phyloP scores from a whole-genome alignment of 257 asterid species.

The Solanum bulbocastanum region DNA sequence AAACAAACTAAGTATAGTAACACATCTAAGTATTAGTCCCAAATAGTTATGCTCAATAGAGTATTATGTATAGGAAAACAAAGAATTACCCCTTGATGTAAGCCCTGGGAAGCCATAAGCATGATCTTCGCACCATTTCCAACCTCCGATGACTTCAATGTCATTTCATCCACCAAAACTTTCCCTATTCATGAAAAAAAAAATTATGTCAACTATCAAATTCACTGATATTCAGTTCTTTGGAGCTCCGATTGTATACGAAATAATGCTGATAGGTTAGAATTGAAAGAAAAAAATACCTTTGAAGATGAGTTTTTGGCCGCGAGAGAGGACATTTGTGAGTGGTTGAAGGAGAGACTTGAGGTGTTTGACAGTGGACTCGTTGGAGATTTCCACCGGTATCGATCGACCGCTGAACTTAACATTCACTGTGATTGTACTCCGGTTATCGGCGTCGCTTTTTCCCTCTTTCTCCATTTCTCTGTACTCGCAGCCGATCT shows the following conservation, averaged over 20 bases:
- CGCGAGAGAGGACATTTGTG: conserved; percentile 90
- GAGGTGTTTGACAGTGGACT: conserved; percentile 53
- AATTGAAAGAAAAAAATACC: conserved; percentile 20
- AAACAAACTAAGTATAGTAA: background rate
- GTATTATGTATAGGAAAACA: background rate
- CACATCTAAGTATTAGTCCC: background rate
- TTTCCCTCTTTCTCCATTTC: conserved; percentile 4
- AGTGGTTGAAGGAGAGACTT: conserved; percentile 57
- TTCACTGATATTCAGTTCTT: background rate
- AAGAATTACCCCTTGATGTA: conserved; percentile 81
- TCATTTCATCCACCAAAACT: conserved; percentile 44
- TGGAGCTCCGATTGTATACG: background rate
- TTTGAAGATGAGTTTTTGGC: conserved; percentile 87
- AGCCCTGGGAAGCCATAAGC: conserved; percentile 90
- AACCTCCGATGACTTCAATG: conserved; percentile 47
- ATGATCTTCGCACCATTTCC: conserved; percentile 62
- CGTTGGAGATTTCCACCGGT: conserved; percentile 42
- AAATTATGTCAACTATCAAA: background rate
- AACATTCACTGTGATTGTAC: conserved; percentile 25
- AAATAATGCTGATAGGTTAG: background rate
- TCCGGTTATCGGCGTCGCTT: conserved; percentile 2
- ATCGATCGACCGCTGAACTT: conserved; percentile 65
- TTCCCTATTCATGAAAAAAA: conserved; percentile 32
- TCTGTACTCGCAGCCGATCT: background rate
- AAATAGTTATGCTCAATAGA: background rate